Evolutionary conservation across 192 early-diverging fungal species (phyloP), one percentile per base, ranked within the genome.

Genomic region (Dimargaris verticillata): DNA sequence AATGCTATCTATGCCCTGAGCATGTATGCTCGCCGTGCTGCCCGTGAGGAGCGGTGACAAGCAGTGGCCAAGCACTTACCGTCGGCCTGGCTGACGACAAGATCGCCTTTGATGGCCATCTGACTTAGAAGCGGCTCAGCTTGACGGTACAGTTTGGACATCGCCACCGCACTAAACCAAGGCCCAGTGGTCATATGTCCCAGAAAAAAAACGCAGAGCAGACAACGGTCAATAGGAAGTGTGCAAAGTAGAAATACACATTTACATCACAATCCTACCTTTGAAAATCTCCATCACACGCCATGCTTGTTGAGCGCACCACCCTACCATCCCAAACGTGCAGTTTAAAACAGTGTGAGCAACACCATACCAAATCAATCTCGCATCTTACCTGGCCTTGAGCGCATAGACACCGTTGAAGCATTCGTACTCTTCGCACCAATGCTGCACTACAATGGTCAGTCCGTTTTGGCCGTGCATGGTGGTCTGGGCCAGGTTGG

Each of bases 21-120:
- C n/a, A 22, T 25, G 43, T 26, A 12, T 9, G 44, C 11, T 12
- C 17, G 17, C 44, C 44, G 11, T 12, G 9, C 17, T 12, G 20
- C 75, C 63, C 64, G 68, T 71, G 20, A 78, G 82, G 24, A 80
- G 69, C 28, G 83, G 82, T 18, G 78, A 70, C 44, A 85, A 82
- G 38, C 70, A 66, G 76, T 70, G 58, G 65, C 17, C 46, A 18
- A 42, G 28, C 13, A n/a, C 48, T 48, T 15, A 68, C 25, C n/a
- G 20, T n/a, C n/a, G n/a, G n/a, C n/a, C n/a, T n/a, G n/a, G n/a
- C n/a, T n/a, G n/a, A n/a, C n/a, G n/a, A n/a, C n/a, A n/a, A n/a
- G n/a, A n/a, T n/a, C n/a, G n/a, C n/a, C n/a, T n/a, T n/a, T n/a
- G n/a, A n/a, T n/a, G n/a, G n/a, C n/a, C n/a, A 48, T 22, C 9